Percentiles rank a stretch among this genome's conserved stretches.
Conservation (phyloP, 1,284 basidiomycete species). For the Pisolithus thermaeus region DNA sequence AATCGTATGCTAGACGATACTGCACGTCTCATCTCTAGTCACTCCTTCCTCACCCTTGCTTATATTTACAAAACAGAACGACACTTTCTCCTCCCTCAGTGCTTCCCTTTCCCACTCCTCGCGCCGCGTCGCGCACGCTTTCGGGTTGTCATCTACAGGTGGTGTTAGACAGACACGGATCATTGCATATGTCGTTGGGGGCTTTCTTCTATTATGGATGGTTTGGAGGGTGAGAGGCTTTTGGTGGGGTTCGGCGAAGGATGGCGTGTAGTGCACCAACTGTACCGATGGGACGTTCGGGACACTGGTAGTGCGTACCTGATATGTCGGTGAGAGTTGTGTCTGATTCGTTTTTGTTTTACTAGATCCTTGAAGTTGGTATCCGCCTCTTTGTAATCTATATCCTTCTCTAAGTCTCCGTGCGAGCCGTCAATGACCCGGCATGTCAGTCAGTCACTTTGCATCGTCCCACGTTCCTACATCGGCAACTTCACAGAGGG, state of each 20-base stretch:
- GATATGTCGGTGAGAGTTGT: no score
- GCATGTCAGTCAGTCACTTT: no score
- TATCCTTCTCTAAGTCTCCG: no score
- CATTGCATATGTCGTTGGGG: slow-evolving; percentile 50
- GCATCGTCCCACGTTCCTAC: no score
- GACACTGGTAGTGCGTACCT: no score
- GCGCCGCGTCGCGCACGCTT: slow-evolving; percentile 61
- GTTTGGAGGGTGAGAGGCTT: slow-evolving; percentile 30
- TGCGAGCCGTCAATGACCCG: no score
- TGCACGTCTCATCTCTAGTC: slow-evolving; percentile 36
- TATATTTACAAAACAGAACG: slow-evolving; percentile 37
- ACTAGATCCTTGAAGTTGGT: no score
- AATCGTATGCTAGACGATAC: slow-evolving; percentile 70
- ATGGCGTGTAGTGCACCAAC: slow-evolving; percentile 6
- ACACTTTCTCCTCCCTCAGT: slow-evolving; percentile 61
- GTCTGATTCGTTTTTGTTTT: no score
- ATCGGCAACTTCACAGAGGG: slow-evolving; percentile 13
- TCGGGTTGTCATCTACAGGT: slow-evolving; percentile 54
- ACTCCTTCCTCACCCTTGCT: not conserved
- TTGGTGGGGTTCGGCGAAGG: slow-evolving; percentile 21
- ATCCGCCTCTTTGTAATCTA: no score
- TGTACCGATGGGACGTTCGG: no score
- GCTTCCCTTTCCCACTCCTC: slow-evolving; percentile 57
- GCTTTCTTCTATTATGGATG: slow-evolving; percentile 39
- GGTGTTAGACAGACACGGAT: slow-evolving; percentile 63